Percentiles rank a stretch among this genome's conserved stretches.
phyloP scores from a whole-genome alignment of 192 early-diverging fungal genomes.

The Thamnidium elegans region DNA sequence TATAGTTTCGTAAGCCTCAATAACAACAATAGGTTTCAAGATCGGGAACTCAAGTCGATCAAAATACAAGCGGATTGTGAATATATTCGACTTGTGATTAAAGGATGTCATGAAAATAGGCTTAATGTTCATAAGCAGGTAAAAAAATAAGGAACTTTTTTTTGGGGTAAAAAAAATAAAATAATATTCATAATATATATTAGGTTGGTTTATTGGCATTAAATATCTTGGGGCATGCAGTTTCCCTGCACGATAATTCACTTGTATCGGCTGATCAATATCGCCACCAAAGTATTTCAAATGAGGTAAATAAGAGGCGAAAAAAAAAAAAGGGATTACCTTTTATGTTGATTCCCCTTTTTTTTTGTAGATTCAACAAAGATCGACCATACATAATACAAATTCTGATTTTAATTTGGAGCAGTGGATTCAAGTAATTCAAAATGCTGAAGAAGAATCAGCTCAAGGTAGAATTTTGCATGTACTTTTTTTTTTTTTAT shows the following conservation, averaged over 20 bases:
- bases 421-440: constrained; percentile 35
- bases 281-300: constrained; percentile 2
- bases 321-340: no score
- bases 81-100: constrained; percentile 63
- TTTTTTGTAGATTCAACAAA: no score
- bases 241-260: not conserved
- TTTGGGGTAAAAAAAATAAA: no score
- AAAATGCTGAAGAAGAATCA: constrained; percentile 46
- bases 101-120: constrained; percentile 67
- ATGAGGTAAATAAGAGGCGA: no score
- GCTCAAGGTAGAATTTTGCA: constrained; percentile 54
- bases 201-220: constrained; percentile 23
- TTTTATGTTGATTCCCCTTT: no score
- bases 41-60: constrained; percentile 74
- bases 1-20: constrained; percentile 64
- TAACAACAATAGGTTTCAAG: constrained; percentile 59
- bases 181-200: not conserved
- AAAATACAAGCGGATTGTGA: constrained; percentile 66
- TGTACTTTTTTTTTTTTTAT: not conserved
- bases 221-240: constrained; percentile 11
- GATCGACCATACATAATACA: no score
- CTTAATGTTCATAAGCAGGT: constrained; percentile 79
- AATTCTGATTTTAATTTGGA: constrained; percentile 4
- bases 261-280: constrained; percentile 5
- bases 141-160: not conserved